phyloP scores from a whole-genome alignment of 1,139 yeast species.

The Yamadazyma triangularis region DNA sequence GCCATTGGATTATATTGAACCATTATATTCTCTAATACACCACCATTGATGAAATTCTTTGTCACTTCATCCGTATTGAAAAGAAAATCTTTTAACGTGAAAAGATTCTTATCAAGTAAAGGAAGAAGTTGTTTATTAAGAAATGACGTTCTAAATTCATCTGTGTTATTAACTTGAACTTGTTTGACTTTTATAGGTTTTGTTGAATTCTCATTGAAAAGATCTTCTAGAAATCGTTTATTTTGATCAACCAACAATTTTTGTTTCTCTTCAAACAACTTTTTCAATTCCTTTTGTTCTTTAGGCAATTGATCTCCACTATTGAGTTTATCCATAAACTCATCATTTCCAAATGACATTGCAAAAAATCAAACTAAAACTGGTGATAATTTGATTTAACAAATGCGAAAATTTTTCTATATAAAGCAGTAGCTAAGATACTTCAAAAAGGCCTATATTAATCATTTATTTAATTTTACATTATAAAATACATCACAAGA shows the following conservation, averaged over 20 bases:
- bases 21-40: conserved; percentile 41
- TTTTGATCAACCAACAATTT: conserved; percentile 36
- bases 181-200: conserved; percentile 42
- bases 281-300: conserved; percentile 29
- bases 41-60: conserved; percentile 36
- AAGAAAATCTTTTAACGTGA: conserved; percentile 35
- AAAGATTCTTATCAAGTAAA: conserved; percentile 23
- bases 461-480: conserved; percentile 4
- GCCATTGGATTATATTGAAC: conserved; percentile 35
- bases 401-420: no score
- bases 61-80: conserved; percentile 39
- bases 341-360: conserved; percentile 7
- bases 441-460: background rate
- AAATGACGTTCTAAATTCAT: conserved; percentile 48
- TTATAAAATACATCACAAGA: conserved; percentile 7
- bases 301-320: conserved; percentile 6
- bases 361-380: no score
- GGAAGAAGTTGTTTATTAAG: conserved; percentile 53
- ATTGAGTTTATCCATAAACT: conserved; percentile 10
- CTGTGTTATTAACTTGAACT: conserved; percentile 54
- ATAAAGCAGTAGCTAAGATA: no score
- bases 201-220: conserved; percentile 38
- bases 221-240: conserved; percentile 31
- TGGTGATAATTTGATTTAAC: no score
- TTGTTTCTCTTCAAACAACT: conserved; percentile 27